Evolutionary conservation across 2,329 filamentous ascomycete species (phyloP).

Genomic region (Sporothrix sp.): DNA sequence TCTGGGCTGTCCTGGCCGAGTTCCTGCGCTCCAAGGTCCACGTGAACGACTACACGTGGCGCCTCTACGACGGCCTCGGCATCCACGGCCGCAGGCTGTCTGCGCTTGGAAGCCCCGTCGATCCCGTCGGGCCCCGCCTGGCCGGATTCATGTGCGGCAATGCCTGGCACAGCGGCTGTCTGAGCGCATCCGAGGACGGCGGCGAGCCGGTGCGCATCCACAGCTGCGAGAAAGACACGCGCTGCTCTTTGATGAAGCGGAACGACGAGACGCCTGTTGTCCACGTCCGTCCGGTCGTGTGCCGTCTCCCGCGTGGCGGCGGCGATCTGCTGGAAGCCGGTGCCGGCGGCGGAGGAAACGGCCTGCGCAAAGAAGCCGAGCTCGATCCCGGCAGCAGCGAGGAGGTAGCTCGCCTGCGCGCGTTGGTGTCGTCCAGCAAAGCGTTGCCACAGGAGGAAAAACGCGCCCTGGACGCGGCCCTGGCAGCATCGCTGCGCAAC

Average conservation of each 20-base stretch:
- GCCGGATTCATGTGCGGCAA: slow-evolving; percentile 71
- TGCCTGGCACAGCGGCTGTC: slow-evolving; percentile 54
- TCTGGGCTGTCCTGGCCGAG: slow-evolving; percentile 73
- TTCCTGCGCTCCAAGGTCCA: slow-evolving; percentile 62
- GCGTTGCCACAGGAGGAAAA: slow-evolving; percentile 18
- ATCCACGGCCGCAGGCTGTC: slow-evolving; percentile 35
- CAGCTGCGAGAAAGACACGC: slow-evolving; percentile 66
- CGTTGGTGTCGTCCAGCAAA: slow-evolving; percentile 22
- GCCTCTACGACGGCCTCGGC: too few relatives aligned
- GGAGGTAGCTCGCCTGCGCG: slow-evolving; percentile 19
- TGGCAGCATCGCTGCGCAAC: slow-evolving; percentile 15
- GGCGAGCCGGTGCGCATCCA: slow-evolving; percentile 52
- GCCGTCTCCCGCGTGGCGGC: slow-evolving; percentile 46
- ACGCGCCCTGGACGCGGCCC: slow-evolving; percentile 19
- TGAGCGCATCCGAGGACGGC: slow-evolving; percentile 48
- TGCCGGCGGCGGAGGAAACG: slow-evolving; percentile 68
- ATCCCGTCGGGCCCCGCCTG: slow-evolving; percentile 55
- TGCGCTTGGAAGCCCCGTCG: slow-evolving; percentile 28
- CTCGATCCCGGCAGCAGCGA: slow-evolving; percentile 44
- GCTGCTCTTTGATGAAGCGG: slow-evolving; percentile 42
- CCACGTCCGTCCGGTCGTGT: slow-evolving; percentile 69
- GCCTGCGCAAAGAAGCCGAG: slow-evolving; percentile 59
- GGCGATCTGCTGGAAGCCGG: slow-evolving; percentile 61
- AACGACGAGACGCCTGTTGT: slow-evolving; percentile 45
- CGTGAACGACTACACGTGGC: slow-evolving; percentile 69